Base-by-base conservation (phyloP, 2,329 filamentous ascomycete genomes). In the Lasiodiplodia sp. region DNA sequence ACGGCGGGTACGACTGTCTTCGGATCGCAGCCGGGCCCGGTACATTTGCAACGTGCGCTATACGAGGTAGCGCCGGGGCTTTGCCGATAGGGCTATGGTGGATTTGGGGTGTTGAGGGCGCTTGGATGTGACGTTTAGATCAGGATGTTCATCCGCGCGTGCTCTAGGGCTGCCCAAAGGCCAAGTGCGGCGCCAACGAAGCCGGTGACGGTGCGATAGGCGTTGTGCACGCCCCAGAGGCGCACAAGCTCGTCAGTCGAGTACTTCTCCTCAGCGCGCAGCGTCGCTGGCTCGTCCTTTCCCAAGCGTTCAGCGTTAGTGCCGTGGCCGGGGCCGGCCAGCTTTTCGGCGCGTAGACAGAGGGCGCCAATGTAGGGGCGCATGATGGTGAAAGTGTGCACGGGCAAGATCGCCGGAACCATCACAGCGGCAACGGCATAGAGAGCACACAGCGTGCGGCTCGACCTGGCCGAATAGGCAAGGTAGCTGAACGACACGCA, bases 331-430 rank as follows among this genome's bases (percentile, higher is more conserved):
- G 65, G 53, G 5, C 53, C 65, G n/a, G 65, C 65, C 52, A 67
- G 65, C 44, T 51, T 58, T 28, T 58, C 55, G 31, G 65, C 65
- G 12, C 65, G 53, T 28, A 60, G 65, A 21, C 53, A 58, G 53
- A 67, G 53, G 8, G 65, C 65, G 25, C 65, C 65, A 6, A 67
- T 49, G 21, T 40, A 52, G 8, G 53, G 56, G 31, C 65, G 65
- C 65, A 67, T 67, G n/a, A 58, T 28, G 28, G 34, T 18, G n/a
- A 58, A 67, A 21, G 65, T 67, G 65, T 67, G 65, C 53, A 60
- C 65, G 44, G 56, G 47, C 31, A 67, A 4, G 28, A 60, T 51
- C 12, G 65, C 55, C 6, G 65, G 65, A 21, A 67, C 53, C 40
- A 67, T 16, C 28, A 60, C 55, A 2, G 65, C 65, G 4, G 65